Evolutionary conservation across 768 basidiomycete species (phyloP).

Genomic region (Lactarius deliciosus): DNA sequence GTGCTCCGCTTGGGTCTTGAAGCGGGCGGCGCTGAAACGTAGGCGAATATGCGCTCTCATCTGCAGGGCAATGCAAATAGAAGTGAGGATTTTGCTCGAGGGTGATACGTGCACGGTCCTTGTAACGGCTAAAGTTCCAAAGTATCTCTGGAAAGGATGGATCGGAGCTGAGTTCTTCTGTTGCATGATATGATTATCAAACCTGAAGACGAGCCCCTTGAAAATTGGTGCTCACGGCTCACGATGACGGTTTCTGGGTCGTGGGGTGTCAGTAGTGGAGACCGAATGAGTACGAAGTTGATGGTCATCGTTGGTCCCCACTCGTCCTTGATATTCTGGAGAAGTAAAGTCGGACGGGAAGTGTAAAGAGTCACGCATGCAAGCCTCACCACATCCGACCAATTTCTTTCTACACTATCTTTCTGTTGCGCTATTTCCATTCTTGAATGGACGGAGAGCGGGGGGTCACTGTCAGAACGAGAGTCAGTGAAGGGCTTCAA

Average conservation of each 20-base stretch:
- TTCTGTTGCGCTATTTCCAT: background rate
- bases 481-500: background rate
- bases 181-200: background rate
- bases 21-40: background rate
- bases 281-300: background rate
- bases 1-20: background rate
- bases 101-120: background rate
- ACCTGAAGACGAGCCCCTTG: too few species aligned
- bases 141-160: background rate
- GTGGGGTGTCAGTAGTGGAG: background rate
- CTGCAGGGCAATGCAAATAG: background rate
- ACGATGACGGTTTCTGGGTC: background rate
- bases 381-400: background rate
- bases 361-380: background rate
- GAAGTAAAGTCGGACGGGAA: background rate
- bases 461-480: background rate
- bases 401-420: background rate
- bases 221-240: too few species aligned
- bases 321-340: background rate
- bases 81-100: background rate
- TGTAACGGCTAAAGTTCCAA: background rate
- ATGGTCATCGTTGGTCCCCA: background rate
- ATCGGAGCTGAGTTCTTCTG: background rate
- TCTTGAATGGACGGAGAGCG: background rate
- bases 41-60: background rate